These are phyloP conservation scores for Alnus rubra DNA, from an alignment of 306 rosid genomes.

Conservation along the genomic window DNA sequence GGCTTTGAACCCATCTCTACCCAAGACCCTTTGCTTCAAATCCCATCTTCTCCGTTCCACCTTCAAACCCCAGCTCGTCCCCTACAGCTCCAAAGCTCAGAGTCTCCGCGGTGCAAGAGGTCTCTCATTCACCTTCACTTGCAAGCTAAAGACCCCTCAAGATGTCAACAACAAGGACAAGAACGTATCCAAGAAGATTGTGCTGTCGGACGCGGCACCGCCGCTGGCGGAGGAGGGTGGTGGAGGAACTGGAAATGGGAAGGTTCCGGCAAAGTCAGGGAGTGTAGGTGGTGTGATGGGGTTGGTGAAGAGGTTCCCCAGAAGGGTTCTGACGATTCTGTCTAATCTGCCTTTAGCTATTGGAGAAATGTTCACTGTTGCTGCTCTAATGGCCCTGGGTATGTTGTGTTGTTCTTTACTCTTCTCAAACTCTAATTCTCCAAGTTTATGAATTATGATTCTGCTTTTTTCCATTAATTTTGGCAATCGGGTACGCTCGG, in stretches of 20 bases:
- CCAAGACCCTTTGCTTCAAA: constrained; percentile 42
- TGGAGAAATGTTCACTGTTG: constrained; percentile 86
- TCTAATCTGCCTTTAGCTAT: constrained; percentile 92
- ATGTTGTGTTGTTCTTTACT: constrained; percentile 19
- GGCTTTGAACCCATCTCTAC: constrained; percentile 40
- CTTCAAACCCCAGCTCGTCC: constrained; percentile 38
- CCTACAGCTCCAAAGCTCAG: constrained; percentile 17
- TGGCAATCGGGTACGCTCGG: neutral
- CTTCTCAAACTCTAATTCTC: constrained; percentile 2
- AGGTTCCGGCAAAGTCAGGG: constrained; percentile 36
- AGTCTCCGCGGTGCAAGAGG: constrained; percentile 22
- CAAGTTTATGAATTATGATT: neutral
- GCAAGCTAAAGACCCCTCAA: constrained; percentile 51
- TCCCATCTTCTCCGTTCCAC: constrained; percentile 34
- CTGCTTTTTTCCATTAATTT: neutral
- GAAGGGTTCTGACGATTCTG: constrained; percentile 58
- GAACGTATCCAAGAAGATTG: constrained; percentile 54
- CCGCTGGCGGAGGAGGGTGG: constrained; percentile 52
- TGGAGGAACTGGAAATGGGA: constrained; percentile 21
- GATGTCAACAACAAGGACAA: constrained; percentile 44
- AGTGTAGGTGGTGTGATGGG: constrained; percentile 37
- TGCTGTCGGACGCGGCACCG: constrained; percentile 67
- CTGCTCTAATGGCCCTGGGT: constrained; percentile 87
- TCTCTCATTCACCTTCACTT: constrained; percentile 38
- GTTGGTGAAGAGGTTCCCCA: constrained; percentile 50